Percentiles rank a stretch among this genome's conserved stretches.
These are phyloP conservation scores for Takakia lepidozioides DNA, from an alignment of 225 moss, liverwort and hornwort species.

Conservation along the genomic window DNA sequence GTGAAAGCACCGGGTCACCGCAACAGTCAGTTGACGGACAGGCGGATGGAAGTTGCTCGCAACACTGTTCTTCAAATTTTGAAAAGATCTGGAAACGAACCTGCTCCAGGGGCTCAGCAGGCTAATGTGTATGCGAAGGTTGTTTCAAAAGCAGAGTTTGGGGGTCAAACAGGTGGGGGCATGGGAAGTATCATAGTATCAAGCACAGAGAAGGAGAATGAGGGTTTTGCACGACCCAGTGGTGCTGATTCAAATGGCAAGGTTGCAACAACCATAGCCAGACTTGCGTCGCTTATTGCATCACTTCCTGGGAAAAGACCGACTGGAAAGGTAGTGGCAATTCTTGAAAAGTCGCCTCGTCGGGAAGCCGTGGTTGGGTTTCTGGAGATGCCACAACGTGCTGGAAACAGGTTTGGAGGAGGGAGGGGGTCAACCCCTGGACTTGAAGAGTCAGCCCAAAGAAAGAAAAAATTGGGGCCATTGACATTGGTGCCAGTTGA, in stretches of 20 bases:
- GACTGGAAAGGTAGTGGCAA: slow-evolving; percentile 76
- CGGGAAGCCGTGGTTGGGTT: slow-evolving; percentile 84
- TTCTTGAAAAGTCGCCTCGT: slow-evolving; percentile 60
- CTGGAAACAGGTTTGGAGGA: slow-evolving; percentile 26
- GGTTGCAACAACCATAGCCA: slow-evolving; percentile 19
- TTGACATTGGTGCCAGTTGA: slow-evolving; percentile 68
- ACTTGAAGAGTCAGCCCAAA: slow-evolving; percentile 27
- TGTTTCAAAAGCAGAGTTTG: no score
- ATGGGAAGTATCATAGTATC: no score
- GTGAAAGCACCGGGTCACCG: slow-evolving; percentile 9
- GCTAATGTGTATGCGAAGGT: no score
- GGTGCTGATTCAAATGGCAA: slow-evolving; percentile 12
- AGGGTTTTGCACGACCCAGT: slow-evolving; percentile 5
- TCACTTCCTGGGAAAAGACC: slow-evolving; percentile 78
- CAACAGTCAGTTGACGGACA: slow-evolving; percentile 26
- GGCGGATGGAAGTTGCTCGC: slow-evolving; percentile 17
- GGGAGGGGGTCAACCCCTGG: slow-evolving; percentile 20
- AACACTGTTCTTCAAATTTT: slow-evolving; percentile 40
- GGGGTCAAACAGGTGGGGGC: no score
- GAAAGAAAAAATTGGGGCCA: slow-evolving; percentile 26
- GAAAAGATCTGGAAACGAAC: slow-evolving; percentile 27
- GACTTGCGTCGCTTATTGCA: slow-evolving; percentile 36
- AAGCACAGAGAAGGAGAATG: slow-evolving; percentile 6
- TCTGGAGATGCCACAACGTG: slow-evolving; percentile 58
- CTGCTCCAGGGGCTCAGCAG: slow-evolving; percentile 4